Evolutionary conservation across 169 alveolate species (phyloP).

Genomic region (Eimeria acervulina): DNA sequence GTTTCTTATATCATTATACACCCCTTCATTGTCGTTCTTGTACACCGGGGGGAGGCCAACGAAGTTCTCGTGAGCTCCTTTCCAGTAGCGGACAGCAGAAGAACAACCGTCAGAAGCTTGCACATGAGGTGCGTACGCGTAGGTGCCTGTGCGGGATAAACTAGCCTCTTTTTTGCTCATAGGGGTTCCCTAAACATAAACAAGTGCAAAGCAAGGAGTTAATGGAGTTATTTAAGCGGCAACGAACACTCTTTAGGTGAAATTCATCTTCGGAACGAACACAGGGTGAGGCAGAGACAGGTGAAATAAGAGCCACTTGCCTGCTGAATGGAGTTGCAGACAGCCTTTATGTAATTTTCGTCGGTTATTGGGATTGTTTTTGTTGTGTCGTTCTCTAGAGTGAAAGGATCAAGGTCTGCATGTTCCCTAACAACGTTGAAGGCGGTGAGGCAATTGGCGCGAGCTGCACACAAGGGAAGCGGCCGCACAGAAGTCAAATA

Average conservation of each 20-base stretch:
- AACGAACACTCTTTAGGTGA: no score
- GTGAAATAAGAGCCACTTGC: background rate
- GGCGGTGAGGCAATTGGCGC: background rate
- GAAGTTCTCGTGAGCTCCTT: background rate
- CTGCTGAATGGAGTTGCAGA: background rate
- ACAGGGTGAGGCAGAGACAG: background rate
- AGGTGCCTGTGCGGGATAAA: background rate
- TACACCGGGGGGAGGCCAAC: background rate
- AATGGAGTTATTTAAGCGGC: no score
- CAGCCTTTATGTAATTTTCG: background rate
- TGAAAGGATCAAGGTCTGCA: constrained; percentile 25
- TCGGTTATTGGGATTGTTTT: background rate
- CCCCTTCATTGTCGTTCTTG: background rate
- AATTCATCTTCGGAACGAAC: no score
- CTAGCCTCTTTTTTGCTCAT: background rate
- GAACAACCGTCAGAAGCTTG: background rate
- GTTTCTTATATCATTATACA: background rate
- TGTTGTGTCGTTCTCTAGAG: background rate
- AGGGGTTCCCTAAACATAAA: background rate
- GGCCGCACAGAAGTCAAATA: background rate
- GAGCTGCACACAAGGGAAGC: background rate
- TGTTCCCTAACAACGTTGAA: background rate
- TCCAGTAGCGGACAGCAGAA: background rate
- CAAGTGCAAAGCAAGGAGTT: background rate
- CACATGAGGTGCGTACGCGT: constrained; percentile 9